A percentile compares a stretch with the other conserved stretches of the same genome.
phyloP scores from a whole-genome alignment of 306 rosid genomes.

The Spatholobus suberectus region DNA sequence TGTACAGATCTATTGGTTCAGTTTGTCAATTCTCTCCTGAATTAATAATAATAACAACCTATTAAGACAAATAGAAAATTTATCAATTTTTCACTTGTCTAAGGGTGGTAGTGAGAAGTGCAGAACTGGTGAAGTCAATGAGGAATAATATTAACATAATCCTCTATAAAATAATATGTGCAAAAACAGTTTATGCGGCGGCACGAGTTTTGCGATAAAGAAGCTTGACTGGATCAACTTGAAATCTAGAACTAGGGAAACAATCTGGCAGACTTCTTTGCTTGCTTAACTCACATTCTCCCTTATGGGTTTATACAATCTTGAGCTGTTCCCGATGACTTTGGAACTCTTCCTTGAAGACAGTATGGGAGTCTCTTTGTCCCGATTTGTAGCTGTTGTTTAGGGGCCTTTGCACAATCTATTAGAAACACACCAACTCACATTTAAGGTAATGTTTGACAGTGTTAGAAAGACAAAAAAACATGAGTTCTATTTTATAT shows the following conservation, averaged over 20 bases:
- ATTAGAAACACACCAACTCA: neutral
- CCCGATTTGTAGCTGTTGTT: too few relatives aligned
- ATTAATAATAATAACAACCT: too few relatives aligned
- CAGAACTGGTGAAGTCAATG: too few relatives aligned
- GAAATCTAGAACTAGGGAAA: neutral
- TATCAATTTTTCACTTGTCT: too few relatives aligned
- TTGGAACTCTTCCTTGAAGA: neutral
- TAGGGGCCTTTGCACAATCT: too few relatives aligned
- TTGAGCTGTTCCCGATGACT: neutral
- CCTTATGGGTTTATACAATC: neutral
- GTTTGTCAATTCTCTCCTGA: neutral
- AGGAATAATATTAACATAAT: too few relatives aligned
- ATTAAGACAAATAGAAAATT: too few relatives aligned
- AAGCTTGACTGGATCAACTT: neutral
- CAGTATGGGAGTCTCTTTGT: neutral
- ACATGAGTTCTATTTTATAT: neutral
- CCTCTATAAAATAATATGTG: too few relatives aligned
- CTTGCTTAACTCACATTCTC: too few relatives aligned
- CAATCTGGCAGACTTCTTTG: too few relatives aligned
- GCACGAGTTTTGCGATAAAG: too few relatives aligned
- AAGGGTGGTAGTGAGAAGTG: too few relatives aligned
- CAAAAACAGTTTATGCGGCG: neutral
- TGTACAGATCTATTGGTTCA: neutral
- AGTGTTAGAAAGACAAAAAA: neutral
- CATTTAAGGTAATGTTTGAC: neutral